Conservation (phyloP, 2,329 filamentous ascomycete genomes). For the Stylonectria norvegica region DNA sequence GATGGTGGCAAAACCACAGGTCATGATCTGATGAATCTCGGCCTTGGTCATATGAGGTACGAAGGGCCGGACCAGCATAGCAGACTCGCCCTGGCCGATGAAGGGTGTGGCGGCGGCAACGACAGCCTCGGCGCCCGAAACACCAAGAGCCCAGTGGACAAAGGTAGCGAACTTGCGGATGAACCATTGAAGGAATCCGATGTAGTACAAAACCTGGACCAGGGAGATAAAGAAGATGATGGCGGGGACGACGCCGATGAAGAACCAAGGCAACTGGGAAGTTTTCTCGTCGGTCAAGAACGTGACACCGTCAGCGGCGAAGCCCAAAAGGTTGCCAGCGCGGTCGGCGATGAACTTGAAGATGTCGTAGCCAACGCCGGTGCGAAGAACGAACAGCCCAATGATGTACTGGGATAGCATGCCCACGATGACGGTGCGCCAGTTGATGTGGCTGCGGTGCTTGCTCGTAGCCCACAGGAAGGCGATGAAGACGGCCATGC, state of each 20-base stretch:
- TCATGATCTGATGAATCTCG: constrained; percentile 91
- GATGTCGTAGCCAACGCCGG: constrained; percentile 78
- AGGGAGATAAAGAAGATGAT: constrained; percentile 96
- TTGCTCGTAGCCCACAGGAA: constrained; percentile 68
- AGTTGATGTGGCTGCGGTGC: constrained; percentile 61
- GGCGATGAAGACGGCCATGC: constrained; percentile 67
- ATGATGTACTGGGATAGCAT: constrained; percentile 87
- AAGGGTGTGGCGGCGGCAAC: constrained; percentile 91
- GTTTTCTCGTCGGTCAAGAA: constrained; percentile 59
- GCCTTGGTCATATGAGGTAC: constrained; percentile 80
- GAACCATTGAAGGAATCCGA: constrained; percentile 83
- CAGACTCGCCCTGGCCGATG: constrained; percentile 90
- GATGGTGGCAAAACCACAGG: constrained; percentile 88
- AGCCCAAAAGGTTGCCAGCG: constrained; percentile 70
- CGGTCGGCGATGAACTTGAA: constrained; percentile 83
- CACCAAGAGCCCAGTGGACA: constrained; percentile 85
- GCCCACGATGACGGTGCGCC: constrained; percentile 81
- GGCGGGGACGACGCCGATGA: constrained; percentile 76
- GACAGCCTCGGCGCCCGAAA: constrained; percentile 89
- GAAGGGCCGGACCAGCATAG: constrained; percentile 87
- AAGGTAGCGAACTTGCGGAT: constrained; percentile 82
- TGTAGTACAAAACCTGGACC: constrained; percentile 82
- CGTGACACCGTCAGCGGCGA: constrained; percentile 66
- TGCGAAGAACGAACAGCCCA: constrained; percentile 82
- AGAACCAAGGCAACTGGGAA: constrained; percentile 59